Evolutionary conservation across 805 yeast genomes (phyloP).

Genomic region (Yarrowia bubula): DNA sequence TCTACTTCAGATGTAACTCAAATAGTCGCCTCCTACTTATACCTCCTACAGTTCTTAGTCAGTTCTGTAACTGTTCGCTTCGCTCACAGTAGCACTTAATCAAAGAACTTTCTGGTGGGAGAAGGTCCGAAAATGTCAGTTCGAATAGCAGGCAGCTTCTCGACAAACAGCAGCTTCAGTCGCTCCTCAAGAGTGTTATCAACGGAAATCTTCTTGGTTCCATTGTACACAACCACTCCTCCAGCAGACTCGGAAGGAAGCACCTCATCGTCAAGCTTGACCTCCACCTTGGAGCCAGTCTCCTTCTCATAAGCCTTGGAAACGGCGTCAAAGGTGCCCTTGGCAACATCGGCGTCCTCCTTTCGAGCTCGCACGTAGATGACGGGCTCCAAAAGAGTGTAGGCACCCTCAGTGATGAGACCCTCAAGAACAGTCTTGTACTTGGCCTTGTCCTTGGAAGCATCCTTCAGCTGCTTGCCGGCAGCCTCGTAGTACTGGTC

Average conservation of each 20-base stretch:
- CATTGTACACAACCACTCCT: slow-evolving; percentile 73
- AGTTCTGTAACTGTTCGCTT: no score
- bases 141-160: slow-evolving; percentile 89
- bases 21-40: no score
- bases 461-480: slow-evolving; percentile 55
- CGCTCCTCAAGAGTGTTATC: slow-evolving; percentile 95
- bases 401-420: slow-evolving; percentile 67
- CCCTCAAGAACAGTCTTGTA: slow-evolving; percentile 72
- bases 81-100: slow-evolving; percentile 43
- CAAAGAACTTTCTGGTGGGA: slow-evolving; percentile 83
- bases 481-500: slow-evolving; percentile 72
- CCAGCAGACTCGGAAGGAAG: slow-evolving; percentile 72
- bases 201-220: slow-evolving; percentile 79
- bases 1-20: no score
- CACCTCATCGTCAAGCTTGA: slow-evolving; percentile 57
- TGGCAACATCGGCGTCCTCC: slow-evolving; percentile 55
- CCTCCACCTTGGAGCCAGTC: slow-evolving; percentile 55
- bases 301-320: slow-evolving; percentile 60
- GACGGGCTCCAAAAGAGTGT: slow-evolving; percentile 67
- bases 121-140: slow-evolving; percentile 75
- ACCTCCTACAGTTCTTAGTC: no score
- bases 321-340: slow-evolving; percentile 61
- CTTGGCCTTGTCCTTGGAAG: slow-evolving; percentile 53
- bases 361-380: slow-evolving; percentile 68
- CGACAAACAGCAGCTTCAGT: slow-evolving; percentile 73